Percentiles rank a stretch among this genome's conserved stretches.
These are phyloP conservation scores for Silene conica DNA, from an alignment of 148 eudicot genomes.

Conservation along the genomic window DNA sequence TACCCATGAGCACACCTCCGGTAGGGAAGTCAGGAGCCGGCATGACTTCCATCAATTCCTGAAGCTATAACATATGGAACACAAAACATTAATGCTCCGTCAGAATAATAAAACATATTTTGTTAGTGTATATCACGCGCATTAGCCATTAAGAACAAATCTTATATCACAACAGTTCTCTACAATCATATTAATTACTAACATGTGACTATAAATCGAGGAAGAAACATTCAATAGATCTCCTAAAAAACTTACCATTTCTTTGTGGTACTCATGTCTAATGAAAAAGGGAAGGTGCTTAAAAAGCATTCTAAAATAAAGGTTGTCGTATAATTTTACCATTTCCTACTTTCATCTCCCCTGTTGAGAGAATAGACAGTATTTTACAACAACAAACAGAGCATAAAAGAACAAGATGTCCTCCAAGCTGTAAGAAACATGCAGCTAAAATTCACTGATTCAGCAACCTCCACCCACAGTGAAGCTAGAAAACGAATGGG, in stretches of 20 bases:
- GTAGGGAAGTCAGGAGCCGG: constrained; percentile 99
- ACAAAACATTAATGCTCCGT: background rate
- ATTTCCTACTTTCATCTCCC: background rate
- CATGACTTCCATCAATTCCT: constrained; percentile 93
- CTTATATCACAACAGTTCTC: background rate
- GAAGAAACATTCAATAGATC: background rate
- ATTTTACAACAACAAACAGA: background rate
- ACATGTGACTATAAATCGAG: background rate
- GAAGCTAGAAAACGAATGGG: background rate
- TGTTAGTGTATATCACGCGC: background rate
- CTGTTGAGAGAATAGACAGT: background rate
- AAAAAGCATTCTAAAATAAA: no score
- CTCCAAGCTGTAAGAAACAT: constrained; percentile 5
- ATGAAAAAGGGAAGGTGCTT: no score
- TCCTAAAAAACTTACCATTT: background rate
- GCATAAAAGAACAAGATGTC: background rate
- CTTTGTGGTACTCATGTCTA: background rate
- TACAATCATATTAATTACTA: background rate
- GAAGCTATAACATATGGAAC: constrained; percentile 48
- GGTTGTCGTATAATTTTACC: background rate
- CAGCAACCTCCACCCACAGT: background rate
- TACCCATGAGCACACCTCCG: constrained; percentile 96
- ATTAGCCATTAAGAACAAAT: background rate
- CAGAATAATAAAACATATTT: background rate
- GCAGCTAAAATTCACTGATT: background rate